Base-by-base conservation (phyloP, 495 filamentous ascomycete genomes). In the Trichoderma orchidacearum region DNA sequence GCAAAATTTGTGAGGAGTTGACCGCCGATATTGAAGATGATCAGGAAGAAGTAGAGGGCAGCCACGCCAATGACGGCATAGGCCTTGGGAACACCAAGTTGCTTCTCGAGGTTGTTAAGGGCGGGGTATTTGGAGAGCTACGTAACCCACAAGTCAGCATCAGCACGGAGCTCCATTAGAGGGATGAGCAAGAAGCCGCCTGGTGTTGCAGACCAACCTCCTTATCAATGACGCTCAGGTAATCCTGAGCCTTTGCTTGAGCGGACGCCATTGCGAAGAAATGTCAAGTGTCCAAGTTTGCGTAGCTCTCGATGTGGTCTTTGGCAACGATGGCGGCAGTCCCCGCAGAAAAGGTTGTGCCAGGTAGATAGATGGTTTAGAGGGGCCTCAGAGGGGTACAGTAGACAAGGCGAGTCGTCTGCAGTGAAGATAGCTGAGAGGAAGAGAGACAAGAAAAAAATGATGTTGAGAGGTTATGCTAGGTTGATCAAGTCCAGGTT, bases 11-110 rank as follows among this genome's bases (percentile, higher is more conserved):
- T 93, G 60, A 99, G 82, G 70, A 97, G 86, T 70, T 93, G 88
- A 65, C 93, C 92, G 59, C 89, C 93, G 63, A 96, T 91, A 81
- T 99, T 99, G 80, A 99, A 94, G 80, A 97, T 86, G 73, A 97
- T 87, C 17, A 99, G 81, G 81, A 96, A 96, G 80, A 95, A 90
- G 80, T 99, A 99, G 63, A 95, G 77, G 51, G 83, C 85, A 51
- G 71, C 80, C 30, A 96, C 70, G 61, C 93, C 93, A 51, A 96
- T 85, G 73, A 95, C 81, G 61, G 83, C 89, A 66, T 99, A 97
- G 69, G 92, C 89, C 80, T 99, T 99, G 60, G 93, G 93, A 50
- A 96, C 83, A 23, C 83, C 85, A 60, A 89, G 93, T 75, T 95
- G 89, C 73, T 87, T 89, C 84, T 99, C 94, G 60, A 99, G 82